Conservation (phyloP, 129 eudicot genomes). For the Tanacetum coccineum region DNA sequence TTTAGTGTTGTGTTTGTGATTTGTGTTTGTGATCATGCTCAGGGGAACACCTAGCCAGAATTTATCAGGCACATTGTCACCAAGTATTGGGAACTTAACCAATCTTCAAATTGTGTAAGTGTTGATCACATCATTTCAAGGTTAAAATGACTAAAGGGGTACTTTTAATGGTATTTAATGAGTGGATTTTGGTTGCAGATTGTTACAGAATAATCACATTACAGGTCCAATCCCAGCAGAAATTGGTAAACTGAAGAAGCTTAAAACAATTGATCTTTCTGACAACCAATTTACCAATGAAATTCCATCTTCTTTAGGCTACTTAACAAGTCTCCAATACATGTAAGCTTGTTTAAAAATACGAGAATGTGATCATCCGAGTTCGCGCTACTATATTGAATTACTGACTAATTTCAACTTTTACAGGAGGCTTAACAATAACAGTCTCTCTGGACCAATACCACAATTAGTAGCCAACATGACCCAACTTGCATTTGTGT, state of each 20-base stretch:
- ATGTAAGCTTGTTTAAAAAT: slow-evolving; percentile 44
- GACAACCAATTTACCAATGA: slow-evolving; percentile 57
- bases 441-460: slow-evolving; percentile 65
- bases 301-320: slow-evolving; percentile 63
- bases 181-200: slow-evolving; percentile 41
- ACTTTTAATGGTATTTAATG: slow-evolving; percentile 5
- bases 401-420: slow-evolving; percentile 5
- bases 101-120: slow-evolving; percentile 84
- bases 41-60: slow-evolving; percentile 93
- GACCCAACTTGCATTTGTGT: slow-evolving; percentile 74
- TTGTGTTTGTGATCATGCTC: slow-evolving; percentile 24
- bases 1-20: slow-evolving; percentile 1
- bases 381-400: slow-evolving; percentile 5
- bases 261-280: slow-evolving; percentile 91
- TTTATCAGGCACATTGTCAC: slow-evolving; percentile 72
- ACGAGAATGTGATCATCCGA: neutral
- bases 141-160: neutral
- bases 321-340: slow-evolving; percentile 65
- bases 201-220: slow-evolving; percentile 77
- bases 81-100: slow-evolving; percentile 86
- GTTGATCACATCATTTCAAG: slow-evolving; percentile 4
- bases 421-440: slow-evolving; percentile 83
- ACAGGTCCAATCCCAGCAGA: slow-evolving; percentile 74
- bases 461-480: slow-evolving; percentile 62
- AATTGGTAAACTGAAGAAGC: slow-evolving; percentile 63